phyloP scores from a whole-genome alignment of 2,329 filamentous ascomycete genomes.

The Falciphora oryzae region DNA sequence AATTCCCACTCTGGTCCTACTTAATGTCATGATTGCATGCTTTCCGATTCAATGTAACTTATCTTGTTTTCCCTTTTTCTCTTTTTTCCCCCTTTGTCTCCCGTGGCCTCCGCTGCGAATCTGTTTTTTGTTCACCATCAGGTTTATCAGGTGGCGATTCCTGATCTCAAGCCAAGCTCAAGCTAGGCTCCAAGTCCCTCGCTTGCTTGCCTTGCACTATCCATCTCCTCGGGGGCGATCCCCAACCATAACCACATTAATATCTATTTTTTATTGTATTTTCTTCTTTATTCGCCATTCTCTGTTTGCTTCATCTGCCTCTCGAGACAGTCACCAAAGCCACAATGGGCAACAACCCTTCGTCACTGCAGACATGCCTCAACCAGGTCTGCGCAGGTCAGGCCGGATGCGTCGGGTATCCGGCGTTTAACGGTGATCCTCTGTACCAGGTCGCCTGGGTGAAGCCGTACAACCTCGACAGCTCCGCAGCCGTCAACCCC shows the following conservation, averaged over 20 bases:
- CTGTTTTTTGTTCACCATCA: not conserved
- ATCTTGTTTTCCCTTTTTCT: not conserved
- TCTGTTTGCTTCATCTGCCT: not conserved
- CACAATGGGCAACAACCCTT: constrained; percentile 38
- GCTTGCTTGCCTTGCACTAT: not conserved
- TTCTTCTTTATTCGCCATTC: not conserved
- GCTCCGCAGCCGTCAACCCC: constrained; percentile 37
- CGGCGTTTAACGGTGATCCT: constrained; percentile 24
- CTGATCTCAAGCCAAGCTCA: not conserved
- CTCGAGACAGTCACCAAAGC: not conserved
- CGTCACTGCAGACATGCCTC: constrained; percentile 39
- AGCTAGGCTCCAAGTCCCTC: not conserved
- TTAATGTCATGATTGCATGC: not conserved
- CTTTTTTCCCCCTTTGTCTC: not conserved
- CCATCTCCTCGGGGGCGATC: not conserved
- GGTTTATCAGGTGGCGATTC: not conserved
- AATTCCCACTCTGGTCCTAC: not conserved
- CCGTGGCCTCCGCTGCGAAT: not conserved
- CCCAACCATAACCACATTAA: not conserved
- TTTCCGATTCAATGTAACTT: not conserved
- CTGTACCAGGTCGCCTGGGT: constrained; percentile 45
- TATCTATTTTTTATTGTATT: not conserved
- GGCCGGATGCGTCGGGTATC: constrained; percentile 40
- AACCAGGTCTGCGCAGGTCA: constrained; percentile 39
- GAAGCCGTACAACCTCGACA: constrained; percentile 46